Percentiles rank a stretch among this genome's conserved stretches.
These are phyloP conservation scores for Ilex aquifolium DNA, from an alignment of 257 asterid species.

Conservation along the genomic window DNA sequence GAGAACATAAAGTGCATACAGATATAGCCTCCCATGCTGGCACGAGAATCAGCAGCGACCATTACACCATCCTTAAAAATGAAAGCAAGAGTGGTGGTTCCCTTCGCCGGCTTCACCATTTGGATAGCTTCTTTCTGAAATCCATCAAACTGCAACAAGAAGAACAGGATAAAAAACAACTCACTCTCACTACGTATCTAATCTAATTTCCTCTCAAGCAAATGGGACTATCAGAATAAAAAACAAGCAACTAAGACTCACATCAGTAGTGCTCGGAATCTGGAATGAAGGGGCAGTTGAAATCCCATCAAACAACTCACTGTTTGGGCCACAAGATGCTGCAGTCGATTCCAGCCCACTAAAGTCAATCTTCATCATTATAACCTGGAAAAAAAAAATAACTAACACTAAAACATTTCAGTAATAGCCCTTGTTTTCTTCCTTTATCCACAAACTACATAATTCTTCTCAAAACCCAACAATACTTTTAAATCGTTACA, in stretches of 20 bases:
- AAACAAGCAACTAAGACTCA: conserved; percentile 28
- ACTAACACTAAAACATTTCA: too few species aligned
- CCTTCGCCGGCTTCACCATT: conserved; percentile 86
- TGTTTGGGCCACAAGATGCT: conserved; percentile 34
- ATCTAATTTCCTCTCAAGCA: not conserved
- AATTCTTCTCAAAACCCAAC: too few species aligned
- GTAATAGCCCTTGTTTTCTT: too few species aligned
- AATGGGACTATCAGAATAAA: not conserved
- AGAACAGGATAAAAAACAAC: not conserved
- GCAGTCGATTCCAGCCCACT: conserved; percentile 65
- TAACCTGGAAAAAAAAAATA: not conserved
- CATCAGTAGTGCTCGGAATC: conserved; percentile 61
- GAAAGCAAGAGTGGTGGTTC: too few species aligned
- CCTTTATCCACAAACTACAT: too few species aligned
- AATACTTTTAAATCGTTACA: too few species aligned
- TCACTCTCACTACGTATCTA: too few species aligned
- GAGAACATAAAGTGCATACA: too few species aligned
- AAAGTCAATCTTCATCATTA: conserved; percentile 70
- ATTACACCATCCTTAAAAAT: conserved; percentile 53
- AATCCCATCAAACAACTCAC: conserved; percentile 42
- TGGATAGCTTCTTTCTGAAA: conserved; percentile 85
- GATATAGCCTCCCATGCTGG: conserved; percentile 59
- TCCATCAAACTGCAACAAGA: conserved; percentile 65
- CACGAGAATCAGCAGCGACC: conserved; percentile 96
- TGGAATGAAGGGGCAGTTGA: conserved; percentile 47